Evolutionary conservation across 331 rosid species (phyloP).

Genomic region (Malus hybrid): DNA sequence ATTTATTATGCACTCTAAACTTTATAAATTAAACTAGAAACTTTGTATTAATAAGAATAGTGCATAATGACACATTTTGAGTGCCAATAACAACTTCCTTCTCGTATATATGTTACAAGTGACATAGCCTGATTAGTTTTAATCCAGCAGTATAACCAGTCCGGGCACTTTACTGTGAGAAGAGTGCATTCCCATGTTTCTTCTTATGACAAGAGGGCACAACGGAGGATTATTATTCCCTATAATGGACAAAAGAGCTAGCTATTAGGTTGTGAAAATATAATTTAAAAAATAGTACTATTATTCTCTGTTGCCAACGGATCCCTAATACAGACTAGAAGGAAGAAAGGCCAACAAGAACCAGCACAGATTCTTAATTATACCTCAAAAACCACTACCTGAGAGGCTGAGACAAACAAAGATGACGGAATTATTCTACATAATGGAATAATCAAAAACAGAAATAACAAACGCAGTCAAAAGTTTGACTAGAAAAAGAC

Average conservation of each 20-base stretch:
- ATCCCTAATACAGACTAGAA: neutral
- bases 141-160: neutral
- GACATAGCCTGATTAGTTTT: neutral
- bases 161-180: neutral
- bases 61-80: no score
- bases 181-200: no score
- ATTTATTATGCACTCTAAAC: no score
- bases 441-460: neutral
- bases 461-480: neutral
- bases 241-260: neutral
- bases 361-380: neutral
- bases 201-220: neutral
- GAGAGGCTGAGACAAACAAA: neutral
- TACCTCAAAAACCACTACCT: neutral
- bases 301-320: neutral
- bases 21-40: no score
- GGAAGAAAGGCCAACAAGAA: slow-evolving; percentile 13
- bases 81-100: no score
- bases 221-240: neutral
- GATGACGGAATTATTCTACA: neutral
- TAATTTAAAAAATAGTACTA: no score
- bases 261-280: neutral
- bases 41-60: no score
- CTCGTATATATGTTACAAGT: neutral
- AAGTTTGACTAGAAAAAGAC: neutral